phyloP scores from a whole-genome alignment of 768 basidiomycete genomes.

The Boletus rubroflammeus region DNA sequence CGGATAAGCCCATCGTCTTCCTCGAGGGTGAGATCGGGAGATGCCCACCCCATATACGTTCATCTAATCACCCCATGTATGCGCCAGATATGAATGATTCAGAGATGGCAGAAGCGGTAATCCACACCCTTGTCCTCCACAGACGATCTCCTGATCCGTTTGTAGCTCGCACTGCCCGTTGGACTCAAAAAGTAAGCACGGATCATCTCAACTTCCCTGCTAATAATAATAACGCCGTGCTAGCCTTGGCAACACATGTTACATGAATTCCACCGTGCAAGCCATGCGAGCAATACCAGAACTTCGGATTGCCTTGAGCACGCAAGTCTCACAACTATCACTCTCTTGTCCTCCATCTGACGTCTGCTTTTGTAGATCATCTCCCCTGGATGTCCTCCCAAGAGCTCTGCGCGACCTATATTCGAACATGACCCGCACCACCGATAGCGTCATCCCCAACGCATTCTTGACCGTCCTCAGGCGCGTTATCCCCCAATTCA shows the following conservation, averaged over 20 bases:
- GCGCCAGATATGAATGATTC: conserved; percentile 77
- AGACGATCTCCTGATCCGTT: background rate
- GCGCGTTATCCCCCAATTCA: conserved; percentile 85
- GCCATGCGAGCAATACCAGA: conserved; percentile 92
- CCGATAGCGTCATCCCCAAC: conserved; percentile 69
- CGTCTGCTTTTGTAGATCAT: conserved; percentile 23
- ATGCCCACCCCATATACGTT: background rate
- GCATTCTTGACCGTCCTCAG: conserved; percentile 69
- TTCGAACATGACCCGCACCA: conserved; percentile 66
- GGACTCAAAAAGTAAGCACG: conserved; percentile 67
- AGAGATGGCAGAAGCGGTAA: conserved; percentile 75
- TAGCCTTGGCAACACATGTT: conserved; percentile 91
- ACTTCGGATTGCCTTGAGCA: conserved; percentile 65
- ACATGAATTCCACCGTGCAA: conserved; percentile 96
- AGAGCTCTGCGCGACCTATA: conserved; percentile 69
- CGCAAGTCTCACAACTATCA: conserved; percentile 36
- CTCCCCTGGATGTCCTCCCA: conserved; percentile 41
- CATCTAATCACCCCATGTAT: conserved; percentile 15
- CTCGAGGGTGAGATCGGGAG: conserved; percentile 60
- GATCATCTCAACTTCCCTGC: background rate
- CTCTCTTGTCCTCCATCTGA: background rate
- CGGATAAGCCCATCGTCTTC: conserved; percentile 73
- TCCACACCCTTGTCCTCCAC: conserved; percentile 14
- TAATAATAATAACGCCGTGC: background rate
- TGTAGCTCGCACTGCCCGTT: conserved; percentile 73